phyloP scores from a whole-genome alignment of 176 grass and related monocot species.

The Neostapfia colusana region DNA sequence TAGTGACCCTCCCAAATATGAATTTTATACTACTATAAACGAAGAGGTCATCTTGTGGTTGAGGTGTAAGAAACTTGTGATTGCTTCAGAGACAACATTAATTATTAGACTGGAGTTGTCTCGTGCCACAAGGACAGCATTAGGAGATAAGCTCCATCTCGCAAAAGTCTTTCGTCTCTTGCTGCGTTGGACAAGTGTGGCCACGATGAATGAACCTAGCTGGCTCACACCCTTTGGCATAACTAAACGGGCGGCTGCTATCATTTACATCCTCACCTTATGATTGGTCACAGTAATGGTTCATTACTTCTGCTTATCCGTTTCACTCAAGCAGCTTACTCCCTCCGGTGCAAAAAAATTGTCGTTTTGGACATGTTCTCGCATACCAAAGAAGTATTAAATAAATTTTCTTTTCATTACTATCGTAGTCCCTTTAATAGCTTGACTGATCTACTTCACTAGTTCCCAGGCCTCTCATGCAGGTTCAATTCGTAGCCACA shows the following conservation, averaged over 20 bases:
- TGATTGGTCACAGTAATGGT: constrained; percentile 3
- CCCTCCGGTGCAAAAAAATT: too few relatives aligned
- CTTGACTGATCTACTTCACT: too few relatives aligned
- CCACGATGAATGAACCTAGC: neutral
- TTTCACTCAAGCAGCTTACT: neutral
- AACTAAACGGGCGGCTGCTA: neutral
- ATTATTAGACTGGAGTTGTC: constrained; percentile 32
- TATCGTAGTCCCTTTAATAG: too few relatives aligned
- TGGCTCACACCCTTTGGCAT: neutral
- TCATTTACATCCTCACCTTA: neutral
- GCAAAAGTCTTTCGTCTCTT: constrained; percentile 11
- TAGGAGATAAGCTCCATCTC: constrained; percentile 5
- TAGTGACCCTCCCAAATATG: neutral
- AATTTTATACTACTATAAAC: neutral
- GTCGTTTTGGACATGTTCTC: too few relatives aligned
- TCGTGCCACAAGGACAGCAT: neutral
- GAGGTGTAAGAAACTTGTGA: constrained; percentile 1
- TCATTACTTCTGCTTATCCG: neutral
- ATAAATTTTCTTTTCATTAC: too few relatives aligned
- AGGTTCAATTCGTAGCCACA: too few relatives aligned
- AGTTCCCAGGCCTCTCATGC: too few relatives aligned
- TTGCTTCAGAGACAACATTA: constrained; percentile 1
- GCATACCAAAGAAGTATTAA: too few relatives aligned
- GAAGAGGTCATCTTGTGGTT: neutral
- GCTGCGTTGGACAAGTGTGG: constrained; percentile 17